A percentile compares a stretch with the other conserved stretches of the same genome.
These are phyloP conservation scores for Aspergillus transmontanensis DNA, from an alignment of 2,329 filamentous ascomycete species.

Conservation along the genomic window DNA sequence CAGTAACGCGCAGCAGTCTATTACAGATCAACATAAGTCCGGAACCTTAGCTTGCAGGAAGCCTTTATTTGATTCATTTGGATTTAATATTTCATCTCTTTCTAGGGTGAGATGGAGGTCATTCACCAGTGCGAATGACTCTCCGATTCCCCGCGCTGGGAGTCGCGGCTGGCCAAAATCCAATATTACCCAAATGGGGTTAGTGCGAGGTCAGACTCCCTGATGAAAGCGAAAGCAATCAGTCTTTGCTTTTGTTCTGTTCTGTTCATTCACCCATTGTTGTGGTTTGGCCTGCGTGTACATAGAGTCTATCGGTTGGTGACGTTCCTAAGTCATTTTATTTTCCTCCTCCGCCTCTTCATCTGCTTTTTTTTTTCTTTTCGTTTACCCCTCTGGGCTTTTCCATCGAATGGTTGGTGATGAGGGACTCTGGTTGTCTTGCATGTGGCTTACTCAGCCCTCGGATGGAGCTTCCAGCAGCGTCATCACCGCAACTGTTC, in stretches of 20 bases:
- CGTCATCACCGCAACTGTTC: neutral
- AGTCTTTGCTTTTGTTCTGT: neutral
- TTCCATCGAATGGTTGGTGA: neutral
- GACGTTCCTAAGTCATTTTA: neutral
- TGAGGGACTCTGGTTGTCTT: neutral
- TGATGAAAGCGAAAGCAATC: neutral
- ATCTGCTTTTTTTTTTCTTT: neutral
- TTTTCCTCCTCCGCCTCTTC: neutral
- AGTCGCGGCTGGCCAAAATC: neutral
- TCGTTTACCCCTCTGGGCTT: too few species aligned
- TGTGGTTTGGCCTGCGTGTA: neutral
- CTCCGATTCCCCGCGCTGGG: neutral
- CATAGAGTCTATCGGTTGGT: neutral
- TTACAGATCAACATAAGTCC: conserved; percentile 3
- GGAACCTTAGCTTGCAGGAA: conserved; percentile 9
- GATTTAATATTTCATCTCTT: neutral
- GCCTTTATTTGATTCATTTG: neutral
- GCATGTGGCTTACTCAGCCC: neutral
- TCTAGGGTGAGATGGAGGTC: neutral
- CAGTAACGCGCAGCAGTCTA: neutral
- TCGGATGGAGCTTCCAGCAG: neutral
- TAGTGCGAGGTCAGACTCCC: neutral
- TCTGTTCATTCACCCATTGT: neutral
- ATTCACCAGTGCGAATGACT: neutral
- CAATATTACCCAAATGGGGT: conserved; percentile 10